Conservation (phyloP, 108 stramenopile genomes). For the Bacterosira constricta region DNA sequence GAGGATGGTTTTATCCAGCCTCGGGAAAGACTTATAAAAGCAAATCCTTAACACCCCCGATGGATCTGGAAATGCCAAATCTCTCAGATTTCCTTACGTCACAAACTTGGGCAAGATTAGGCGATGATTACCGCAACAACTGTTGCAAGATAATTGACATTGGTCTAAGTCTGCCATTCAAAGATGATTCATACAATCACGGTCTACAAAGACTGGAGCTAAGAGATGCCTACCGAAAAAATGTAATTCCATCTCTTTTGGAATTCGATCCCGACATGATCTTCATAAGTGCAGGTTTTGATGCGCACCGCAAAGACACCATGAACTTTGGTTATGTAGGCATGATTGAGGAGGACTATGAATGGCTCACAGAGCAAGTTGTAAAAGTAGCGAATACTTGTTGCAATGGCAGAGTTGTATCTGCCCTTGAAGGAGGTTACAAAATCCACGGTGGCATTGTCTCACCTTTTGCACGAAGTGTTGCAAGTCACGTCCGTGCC, state of each 20-base stretch:
- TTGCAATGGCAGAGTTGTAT: conserved; percentile 94
- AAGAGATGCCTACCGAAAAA: conserved; percentile 87
- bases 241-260: conserved; percentile 73
- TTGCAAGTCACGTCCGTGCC: conserved; percentile 86
- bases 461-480: conserved; percentile 87
- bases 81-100: conserved; percentile 78
- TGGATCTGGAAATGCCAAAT: conserved; percentile 71
- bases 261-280: conserved; percentile 97
- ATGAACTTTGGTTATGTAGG: conserved; percentile 96
- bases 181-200: conserved; percentile 60
- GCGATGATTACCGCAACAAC: conserved; percentile 73
- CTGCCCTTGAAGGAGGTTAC: conserved; percentile 97
- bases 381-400: conserved; percentile 93
- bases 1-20: conserved; percentile 91
- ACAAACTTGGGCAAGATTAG: conserved; percentile 88
- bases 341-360: conserved; percentile 98
- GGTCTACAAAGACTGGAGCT: conserved; percentile 88
- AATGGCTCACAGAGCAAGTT: conserved; percentile 94
- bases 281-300: conserved; percentile 99
- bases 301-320: conserved; percentile 91
- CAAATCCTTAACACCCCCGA: conserved; percentile 61
- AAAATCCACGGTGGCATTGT: conserved; percentile 93
- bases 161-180: conserved; percentile 74
- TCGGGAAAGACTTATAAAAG: conserved; percentile 75
- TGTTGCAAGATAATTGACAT: conserved; percentile 90